Percentiles rank a stretch among this genome's conserved stretches.
Evolutionary conservation across 805 yeast species (phyloP).

Genomic region (Sugiyamaella lignohabitans): DNA sequence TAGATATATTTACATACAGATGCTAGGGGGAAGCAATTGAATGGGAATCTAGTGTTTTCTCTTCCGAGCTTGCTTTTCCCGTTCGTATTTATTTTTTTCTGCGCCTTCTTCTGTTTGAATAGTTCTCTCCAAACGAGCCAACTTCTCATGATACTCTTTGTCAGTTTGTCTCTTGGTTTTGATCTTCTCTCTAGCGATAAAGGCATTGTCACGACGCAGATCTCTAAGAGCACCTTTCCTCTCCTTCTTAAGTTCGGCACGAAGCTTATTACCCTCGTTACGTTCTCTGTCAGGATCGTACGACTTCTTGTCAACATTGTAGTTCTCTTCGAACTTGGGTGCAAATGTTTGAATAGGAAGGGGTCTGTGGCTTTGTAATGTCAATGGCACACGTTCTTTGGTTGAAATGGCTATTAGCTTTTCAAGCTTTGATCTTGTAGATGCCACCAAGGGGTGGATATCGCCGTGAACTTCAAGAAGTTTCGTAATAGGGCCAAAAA

Average conservation of each 20-base stretch:
- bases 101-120: constrained; percentile 93
- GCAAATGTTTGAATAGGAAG: constrained; percentile 76
- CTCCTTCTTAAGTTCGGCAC: constrained; percentile 84
- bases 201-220: constrained; percentile 79
- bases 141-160: constrained; percentile 77
- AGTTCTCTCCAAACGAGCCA: constrained; percentile 78
- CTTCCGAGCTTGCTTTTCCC: constrained; percentile 67
- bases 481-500: constrained; percentile 42
- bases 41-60: constrained; percentile 33
- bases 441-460: constrained; percentile 6
- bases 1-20: not conserved
- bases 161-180: constrained; percentile 68
- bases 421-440: constrained; percentile 16
- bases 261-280: constrained; percentile 77
- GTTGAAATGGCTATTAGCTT: constrained; percentile 45
- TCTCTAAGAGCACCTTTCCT: constrained; percentile 83
- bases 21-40: too few relatives aligned
- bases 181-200: constrained; percentile 80
- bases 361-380: constrained; percentile 77
- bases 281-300: constrained; percentile 77
- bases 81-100: constrained; percentile 85
- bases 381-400: constrained; percentile 59
- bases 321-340: constrained; percentile 93
- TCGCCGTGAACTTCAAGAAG: constrained; percentile 39
- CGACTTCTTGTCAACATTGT: constrained; percentile 90